These are phyloP conservation scores for Hyaloraphidium curvatum DNA, from an alignment of 192 early-diverging fungal genomes.

Conservation along the genomic window DNA sequence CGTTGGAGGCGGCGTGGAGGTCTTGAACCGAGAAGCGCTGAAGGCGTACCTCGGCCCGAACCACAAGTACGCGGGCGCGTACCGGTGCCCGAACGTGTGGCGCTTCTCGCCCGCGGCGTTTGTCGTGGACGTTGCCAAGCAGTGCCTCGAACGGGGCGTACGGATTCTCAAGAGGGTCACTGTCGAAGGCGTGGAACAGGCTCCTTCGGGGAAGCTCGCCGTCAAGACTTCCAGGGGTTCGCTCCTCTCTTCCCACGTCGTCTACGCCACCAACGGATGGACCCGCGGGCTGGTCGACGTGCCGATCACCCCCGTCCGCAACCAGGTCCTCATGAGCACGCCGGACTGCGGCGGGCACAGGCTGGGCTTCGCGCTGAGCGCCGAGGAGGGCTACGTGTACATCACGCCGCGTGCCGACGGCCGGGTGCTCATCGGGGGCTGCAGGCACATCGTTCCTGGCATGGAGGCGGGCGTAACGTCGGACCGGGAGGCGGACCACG, in stretches of 20 bases:
- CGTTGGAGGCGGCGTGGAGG: too few species aligned
- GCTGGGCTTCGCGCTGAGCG: neutral
- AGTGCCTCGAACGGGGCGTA: too few species aligned
- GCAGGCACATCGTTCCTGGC: slow-evolving; percentile 12
- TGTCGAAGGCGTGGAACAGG: too few species aligned
- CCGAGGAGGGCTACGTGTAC: slow-evolving; percentile 26
- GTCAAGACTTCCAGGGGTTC: slow-evolving; percentile 8
- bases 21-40: too few species aligned
- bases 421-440: slow-evolving; percentile 22
- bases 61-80: too few species aligned
- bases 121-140: too few species aligned
- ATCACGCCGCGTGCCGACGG: slow-evolving; percentile 19
- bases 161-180: too few species aligned
- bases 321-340: slow-evolving; percentile 24
- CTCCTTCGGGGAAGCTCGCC: too few species aligned
- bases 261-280: slow-evolving; percentile 28
- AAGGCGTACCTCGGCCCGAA: too few species aligned
- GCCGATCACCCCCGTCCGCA: slow-evolving; percentile 21
- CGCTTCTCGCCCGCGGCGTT: too few species aligned
- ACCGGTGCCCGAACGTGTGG: too few species aligned
- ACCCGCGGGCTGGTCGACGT: slow-evolving; percentile 16
- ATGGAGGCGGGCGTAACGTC: slow-evolving; percentile 17
- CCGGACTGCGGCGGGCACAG: too few species aligned
- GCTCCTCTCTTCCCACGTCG: slow-evolving; percentile 10
- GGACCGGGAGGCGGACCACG: slow-evolving; percentile 13